Evolutionary conservation across 306 rosid genomes (phyloP), one percentile per base, ranked within the genome.

Genomic region (Medicago ruthenica): DNA sequence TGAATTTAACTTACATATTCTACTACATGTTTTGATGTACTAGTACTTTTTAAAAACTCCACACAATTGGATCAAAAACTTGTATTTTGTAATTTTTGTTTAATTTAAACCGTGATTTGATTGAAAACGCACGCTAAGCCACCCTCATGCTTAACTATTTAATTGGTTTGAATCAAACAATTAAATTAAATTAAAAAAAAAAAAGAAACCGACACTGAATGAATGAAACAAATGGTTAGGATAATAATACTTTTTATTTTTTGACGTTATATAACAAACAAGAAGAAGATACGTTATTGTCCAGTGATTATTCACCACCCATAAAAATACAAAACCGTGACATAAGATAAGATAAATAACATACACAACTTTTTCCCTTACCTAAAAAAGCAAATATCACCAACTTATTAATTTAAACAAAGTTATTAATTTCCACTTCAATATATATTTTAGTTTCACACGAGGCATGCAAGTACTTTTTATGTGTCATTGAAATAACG

Each of bases 401-500:
- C 87, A 39, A 81, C 77, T 79, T 53, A 24, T 22, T 78, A 61
- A 3, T 51, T 73, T 0, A 14, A 14, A 40, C 62, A 2, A 20
- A 66, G 2, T 27, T 50, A 74, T 44, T 47, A 68, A 21, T 73
- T 58, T 54, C 92, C 47, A 16, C 54, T 77, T 60, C 73, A 83
- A 77, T 76, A 61, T 45, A 75, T 5, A 41, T 9, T 39, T n/a
- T n/a, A n/a, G n/a, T n/a, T 21, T 71, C 9, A 47, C 36, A 51
- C 10, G 22, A 48, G 60, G 54, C 76, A 75, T 72, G 74, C 76
- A 67, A 11, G 61, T 24, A 44, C 71, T 20, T 31, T 70, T 65
- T 1, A 79, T 37, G 76, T 83, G 88, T 79, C 91, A 3, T 66
- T 62, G 63, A 67, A 71, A 73, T 27, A 54, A 72, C 62, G 58